phyloP scores from a whole-genome alignment of 805 yeast species.

The Pichia cephalocereana region DNA sequence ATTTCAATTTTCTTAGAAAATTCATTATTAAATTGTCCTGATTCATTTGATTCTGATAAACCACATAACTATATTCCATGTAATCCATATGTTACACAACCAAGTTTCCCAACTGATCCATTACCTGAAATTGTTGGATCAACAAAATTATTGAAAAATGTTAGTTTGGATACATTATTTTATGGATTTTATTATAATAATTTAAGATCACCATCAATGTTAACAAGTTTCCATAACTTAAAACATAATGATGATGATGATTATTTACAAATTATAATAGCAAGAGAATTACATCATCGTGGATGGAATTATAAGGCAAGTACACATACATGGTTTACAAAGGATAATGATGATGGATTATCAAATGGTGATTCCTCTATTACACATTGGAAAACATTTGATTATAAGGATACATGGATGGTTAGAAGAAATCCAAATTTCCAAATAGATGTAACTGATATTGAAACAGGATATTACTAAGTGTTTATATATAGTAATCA shows the following conservation, averaged over 20 bases:
- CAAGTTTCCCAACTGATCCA: constrained; percentile 84
- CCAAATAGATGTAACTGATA: constrained; percentile 19
- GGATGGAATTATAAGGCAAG: constrained; percentile 77
- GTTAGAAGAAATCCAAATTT: constrained; percentile 35
- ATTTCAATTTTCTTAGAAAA: constrained; percentile 59
- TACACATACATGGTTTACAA: constrained; percentile 73
- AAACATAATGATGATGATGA: constrained; percentile 31
- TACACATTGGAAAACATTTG: constrained; percentile 61
- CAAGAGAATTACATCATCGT: constrained; percentile 66
- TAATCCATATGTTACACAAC: constrained; percentile 82
- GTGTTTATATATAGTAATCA: not conserved
- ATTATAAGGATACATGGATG: constrained; percentile 44
- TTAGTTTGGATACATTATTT: constrained; percentile 81
- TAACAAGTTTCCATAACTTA: constrained; percentile 16
- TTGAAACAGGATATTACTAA: constrained; percentile 3
- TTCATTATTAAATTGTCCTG: constrained; percentile 84
- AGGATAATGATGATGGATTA: constrained; percentile 28
- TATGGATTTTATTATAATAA: constrained; percentile 80
- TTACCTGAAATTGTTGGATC: constrained; percentile 56
- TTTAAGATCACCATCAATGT: constrained; percentile 15
- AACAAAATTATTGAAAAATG: constrained; percentile 50
- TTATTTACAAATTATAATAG: constrained; percentile 66
- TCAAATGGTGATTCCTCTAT: not conserved
- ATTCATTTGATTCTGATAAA: constrained; percentile 80
- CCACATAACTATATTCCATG: constrained; percentile 68